phyloP scores from a whole-genome alignment of 352 stramenopile genomes.

The Lagenidium giganteum region DNA sequence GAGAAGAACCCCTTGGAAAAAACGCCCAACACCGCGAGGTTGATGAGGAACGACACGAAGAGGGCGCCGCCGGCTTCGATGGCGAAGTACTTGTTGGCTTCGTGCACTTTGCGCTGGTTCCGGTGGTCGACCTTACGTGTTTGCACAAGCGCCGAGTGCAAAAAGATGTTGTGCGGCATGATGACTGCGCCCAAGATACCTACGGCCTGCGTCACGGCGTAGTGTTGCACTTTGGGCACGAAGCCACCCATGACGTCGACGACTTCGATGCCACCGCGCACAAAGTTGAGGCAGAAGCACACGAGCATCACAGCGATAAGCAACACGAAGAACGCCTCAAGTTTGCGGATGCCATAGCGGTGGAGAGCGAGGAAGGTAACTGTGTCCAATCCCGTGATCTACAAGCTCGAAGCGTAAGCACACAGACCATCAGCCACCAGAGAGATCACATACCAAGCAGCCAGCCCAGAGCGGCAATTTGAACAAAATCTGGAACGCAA shows the following conservation, averaged over 20 bases:
- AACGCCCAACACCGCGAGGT: constrained; percentile 89
- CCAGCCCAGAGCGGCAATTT: constrained; percentile 86
- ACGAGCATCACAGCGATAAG: constrained; percentile 93
- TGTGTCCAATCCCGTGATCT: constrained; percentile 84
- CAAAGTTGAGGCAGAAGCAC: constrained; percentile 91
- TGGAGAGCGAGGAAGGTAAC: constrained; percentile 95
- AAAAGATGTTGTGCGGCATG: constrained; percentile 93
- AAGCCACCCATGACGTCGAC: constrained; percentile 79
- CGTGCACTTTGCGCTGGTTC: constrained; percentile 54
- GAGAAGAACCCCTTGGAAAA: constrained; percentile 94
- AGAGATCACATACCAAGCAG: constrained; percentile 55
- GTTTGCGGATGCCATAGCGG: constrained; percentile 89
- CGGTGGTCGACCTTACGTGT: constrained; percentile 48
- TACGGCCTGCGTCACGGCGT: constrained; percentile 80
- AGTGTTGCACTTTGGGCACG: constrained; percentile 61
- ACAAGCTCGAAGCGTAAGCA: constrained; percentile 1
- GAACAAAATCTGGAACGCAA: constrained; percentile 90
- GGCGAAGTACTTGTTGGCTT: constrained; percentile 93
- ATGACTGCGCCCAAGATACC: constrained; percentile 93
- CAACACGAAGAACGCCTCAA: constrained; percentile 91
- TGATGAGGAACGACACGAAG: constrained; percentile 94
- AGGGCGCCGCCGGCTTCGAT: constrained; percentile 91
- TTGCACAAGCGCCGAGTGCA: constrained; percentile 86
- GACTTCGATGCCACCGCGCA: constrained; percentile 64
- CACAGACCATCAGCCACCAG: not conserved